Base-by-base conservation (phyloP, 306 rosid genomes). In the Fragaria vesca region DNA sequence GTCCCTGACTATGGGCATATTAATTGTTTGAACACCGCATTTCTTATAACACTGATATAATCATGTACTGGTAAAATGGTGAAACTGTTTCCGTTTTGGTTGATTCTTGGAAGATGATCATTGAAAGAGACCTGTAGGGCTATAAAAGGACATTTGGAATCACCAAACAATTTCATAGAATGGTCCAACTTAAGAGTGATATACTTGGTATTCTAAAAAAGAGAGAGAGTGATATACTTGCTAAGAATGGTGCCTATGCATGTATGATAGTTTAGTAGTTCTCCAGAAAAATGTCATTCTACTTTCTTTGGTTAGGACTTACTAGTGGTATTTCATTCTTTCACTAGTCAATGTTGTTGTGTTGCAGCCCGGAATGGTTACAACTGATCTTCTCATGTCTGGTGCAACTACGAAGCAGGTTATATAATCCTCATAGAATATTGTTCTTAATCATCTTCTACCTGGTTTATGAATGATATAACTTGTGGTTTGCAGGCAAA, bases 381-480 rank as follows among this genome's bases (percentile, higher is more conserved):
- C 98, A 72, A 94, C 98, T 12, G 97, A 94, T 85, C 98, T 94
- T 85, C 98, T 94, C 60, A 92, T 94, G 97, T 90, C 98, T 78
- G 98, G 98, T 62, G 98, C 94, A 58, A 92, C 82, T 69, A 92
- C 97, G 26, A 92, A 94, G 85, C 98, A 94, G 97, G 98, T 90
- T 42, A 50, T 38, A 43, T 71, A 76, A 51, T 65, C 55, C 75
- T 68, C 69, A 7, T 30, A 72, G 5, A 51, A 13, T 21, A 26
- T 57, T 76, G 51, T 55, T 48, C 51, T 75, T 30, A 51, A 34
- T 21, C 69, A 70, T 79, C 74, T 68, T 61, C 34, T 28, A 16
- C n/a, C 50, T 73, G 18, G 10, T 65, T 58, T 72, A 40, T 45
- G 76, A 36, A 71, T 60, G 77, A 70, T 38, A 2, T 1, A 20